phyloP scores from a whole-genome alignment of 345 rosid species.

The Litchi chinensis region DNA sequence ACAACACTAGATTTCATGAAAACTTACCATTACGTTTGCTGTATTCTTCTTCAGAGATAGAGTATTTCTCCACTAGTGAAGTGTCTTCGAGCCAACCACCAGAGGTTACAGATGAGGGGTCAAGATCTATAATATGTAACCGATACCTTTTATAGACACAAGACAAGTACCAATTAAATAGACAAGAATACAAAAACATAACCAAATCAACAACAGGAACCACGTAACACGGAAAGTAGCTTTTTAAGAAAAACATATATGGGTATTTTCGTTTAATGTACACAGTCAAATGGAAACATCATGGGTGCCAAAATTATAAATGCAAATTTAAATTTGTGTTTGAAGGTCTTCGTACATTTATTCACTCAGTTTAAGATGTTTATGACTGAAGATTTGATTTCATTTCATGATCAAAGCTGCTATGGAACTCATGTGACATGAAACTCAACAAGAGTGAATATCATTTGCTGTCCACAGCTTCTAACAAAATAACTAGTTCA shows the following conservation, averaged over 20 bases:
- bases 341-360: background rate
- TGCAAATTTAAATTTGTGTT: background rate
- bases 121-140: slow-evolving; percentile 77
- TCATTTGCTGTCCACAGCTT: background rate
- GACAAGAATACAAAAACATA: background rate
- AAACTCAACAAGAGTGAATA: background rate
- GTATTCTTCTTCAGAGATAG: slow-evolving; percentile 82
- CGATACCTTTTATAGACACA: slow-evolving; percentile 53
- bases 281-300: background rate
- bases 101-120: slow-evolving; percentile 86
- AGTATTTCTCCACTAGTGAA: slow-evolving; percentile 81
- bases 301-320: background rate
- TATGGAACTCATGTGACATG: background rate
- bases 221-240: background rate
- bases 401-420: background rate
- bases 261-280: background rate
- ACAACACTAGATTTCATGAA: background rate
- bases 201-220: background rate
- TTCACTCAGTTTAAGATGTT: background rate
- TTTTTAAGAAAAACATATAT: background rate
- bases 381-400: background rate
- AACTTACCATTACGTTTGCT: slow-evolving; percentile 64
- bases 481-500: background rate
- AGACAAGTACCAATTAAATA: background rate
- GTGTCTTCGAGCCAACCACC: slow-evolving; percentile 98